A percentile compares a stretch with the other conserved stretches of the same genome.
Evolutionary conservation across 2,329 filamentous ascomycete genomes (phyloP).

Genomic region (Claviceps sp.): DNA sequence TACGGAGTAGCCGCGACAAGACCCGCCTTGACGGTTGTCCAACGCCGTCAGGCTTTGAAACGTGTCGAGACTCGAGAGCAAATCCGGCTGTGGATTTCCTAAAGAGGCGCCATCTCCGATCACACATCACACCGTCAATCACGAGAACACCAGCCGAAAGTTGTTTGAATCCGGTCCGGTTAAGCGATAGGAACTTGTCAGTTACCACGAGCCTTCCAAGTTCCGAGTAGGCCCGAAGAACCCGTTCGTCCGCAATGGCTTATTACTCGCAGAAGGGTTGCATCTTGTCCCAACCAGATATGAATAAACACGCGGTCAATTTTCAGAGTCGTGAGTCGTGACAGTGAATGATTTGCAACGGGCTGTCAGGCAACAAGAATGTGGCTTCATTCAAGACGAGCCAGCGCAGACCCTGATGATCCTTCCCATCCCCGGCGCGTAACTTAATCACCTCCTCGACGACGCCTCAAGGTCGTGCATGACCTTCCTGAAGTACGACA

Average conservation of each 20-base stretch:
- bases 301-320: neutral
- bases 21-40: neutral
- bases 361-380: no score
- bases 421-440: no score
- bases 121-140: neutral
- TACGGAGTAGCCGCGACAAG: no score
- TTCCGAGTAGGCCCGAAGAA: neutral
- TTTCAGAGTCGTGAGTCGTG: no score
- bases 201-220: neutral
- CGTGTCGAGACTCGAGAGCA: neutral
- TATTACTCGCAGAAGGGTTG: neutral
- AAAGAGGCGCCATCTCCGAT: conserved; percentile 11
- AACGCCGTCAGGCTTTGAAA: neutral
- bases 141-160: neutral
- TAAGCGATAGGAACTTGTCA: neutral
- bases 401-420: no score
- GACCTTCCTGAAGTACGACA: no score
- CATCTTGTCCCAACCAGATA: neutral
- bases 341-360: no score
- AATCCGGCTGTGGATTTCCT: conserved; percentile 8
- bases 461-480: no score
- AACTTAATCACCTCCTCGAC: no score
- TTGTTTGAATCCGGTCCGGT: neutral
- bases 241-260: neutral
- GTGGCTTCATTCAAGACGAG: no score